Evolutionary conservation across 1,284 basidiomycete species (phyloP), one percentile per base, ranked within the genome.

Genomic region (Cryptococcus sp.): DNA sequence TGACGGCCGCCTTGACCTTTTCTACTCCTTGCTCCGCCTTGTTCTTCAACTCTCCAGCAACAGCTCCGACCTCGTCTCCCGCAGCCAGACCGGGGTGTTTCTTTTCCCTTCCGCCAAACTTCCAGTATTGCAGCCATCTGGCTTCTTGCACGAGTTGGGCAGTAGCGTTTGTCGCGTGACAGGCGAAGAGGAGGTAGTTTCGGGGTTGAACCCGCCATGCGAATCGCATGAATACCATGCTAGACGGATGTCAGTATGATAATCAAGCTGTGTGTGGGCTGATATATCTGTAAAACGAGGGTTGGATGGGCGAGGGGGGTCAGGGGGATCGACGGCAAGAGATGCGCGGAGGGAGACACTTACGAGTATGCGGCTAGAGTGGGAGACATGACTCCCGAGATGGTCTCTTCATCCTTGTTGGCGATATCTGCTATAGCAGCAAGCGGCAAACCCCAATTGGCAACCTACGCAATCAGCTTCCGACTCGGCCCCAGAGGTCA

Each of bases 381-480:
- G 21, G 86, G 83, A 5, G 89, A 93, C 92, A 97, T 97, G 28
- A 90, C 81, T 19, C 92, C 70, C 45, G 91, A 94, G 62, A 97
- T 97, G 69, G 89, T 79, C 62, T 94, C 89, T 73, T 94, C 89
- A 80, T 94, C 88, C 71, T 93, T 94, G 47, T 64, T 77, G 21
- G 65, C 77, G 63, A 95, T 76, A 75, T 97, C 93, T 4, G 90
- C 72, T 39, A 97, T 75, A 34, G 92, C 92, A 58, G 92, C 92
- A 35, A 97, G 75, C 48, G 92, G 92, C 26, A 97, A 81, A 65
- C 92, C 93, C 87, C 93, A 97, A 78, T 97, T 97, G 46, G 93
- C 93, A 52, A 92, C 84, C 86, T 94, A 24, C 34, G 18, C 24
- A 23, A 14, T 38, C 22, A 47, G 43, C 40, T 25, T 33, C 14